phyloP scores from a whole-genome alignment of 2,329 filamentous ascomycete species.

The Phyllosticta capitalensis region DNA sequence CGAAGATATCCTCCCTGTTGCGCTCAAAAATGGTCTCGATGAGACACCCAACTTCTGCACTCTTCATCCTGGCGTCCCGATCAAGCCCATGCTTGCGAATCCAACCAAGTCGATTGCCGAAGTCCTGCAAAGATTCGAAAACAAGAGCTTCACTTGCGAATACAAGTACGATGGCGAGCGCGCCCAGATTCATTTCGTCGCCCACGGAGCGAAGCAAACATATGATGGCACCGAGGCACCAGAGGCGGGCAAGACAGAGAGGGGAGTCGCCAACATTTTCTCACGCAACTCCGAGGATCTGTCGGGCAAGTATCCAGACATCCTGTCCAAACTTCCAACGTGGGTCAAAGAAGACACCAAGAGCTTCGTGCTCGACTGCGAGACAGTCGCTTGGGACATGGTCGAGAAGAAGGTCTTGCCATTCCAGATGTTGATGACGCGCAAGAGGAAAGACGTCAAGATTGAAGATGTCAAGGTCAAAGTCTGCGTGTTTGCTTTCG shows the following conservation, averaged over 20 bases:
- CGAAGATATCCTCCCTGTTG: conserved; percentile 84
- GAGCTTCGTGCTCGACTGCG: conserved; percentile 97
- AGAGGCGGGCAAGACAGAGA: conserved; percentile 55
- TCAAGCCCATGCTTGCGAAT: conserved; percentile 98
- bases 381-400: conserved; percentile 96
- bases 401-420: conserved; percentile 89
- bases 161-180: conserved; percentile 98
- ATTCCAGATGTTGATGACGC: conserved; percentile 96
- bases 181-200: conserved; percentile 96
- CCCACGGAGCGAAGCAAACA: conserved; percentile 63
- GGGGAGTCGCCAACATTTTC: conserved; percentile 85
- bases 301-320: conserved; percentile 95
- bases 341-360: conserved; percentile 88
- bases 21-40: conserved; percentile 78
- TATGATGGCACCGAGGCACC: conserved; percentile 46
- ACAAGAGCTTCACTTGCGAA: conserved; percentile 92
- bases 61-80: conserved; percentile 80
- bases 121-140: conserved; percentile 91
- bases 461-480: conserved; percentile 92
- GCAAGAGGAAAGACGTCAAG: conserved; percentile 96
- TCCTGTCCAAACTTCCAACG: conserved; percentile 72
- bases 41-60: conserved; percentile 78
- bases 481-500: conserved; percentile 95
- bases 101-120: conserved; percentile 97
- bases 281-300: conserved; percentile 95